Conservation (phyloP, 1,139 yeast species). For the Blastobotrys malaysiensis region DNA sequence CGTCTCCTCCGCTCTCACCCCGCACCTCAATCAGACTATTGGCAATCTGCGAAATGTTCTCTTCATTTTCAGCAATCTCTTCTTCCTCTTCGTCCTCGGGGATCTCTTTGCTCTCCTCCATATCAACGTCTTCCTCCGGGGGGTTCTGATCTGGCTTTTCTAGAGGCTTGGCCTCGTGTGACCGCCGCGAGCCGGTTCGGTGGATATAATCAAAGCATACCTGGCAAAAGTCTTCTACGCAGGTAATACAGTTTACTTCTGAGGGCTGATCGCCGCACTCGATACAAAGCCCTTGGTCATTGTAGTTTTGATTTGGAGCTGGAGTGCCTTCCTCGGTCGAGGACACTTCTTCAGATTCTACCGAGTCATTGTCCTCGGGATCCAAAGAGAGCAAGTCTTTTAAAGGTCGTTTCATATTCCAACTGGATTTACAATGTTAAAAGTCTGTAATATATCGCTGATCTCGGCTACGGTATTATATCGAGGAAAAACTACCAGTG, state of each 20-base stretch:
- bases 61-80: slow-evolving; percentile 4
- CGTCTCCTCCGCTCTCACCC: slow-evolving; percentile 23
- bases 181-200: slow-evolving; percentile 51
- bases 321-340: slow-evolving; percentile 13
- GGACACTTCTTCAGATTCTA: slow-evolving; percentile 16
- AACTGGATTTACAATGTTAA: neutral
- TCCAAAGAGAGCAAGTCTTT: slow-evolving; percentile 28
- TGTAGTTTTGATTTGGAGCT: neutral
- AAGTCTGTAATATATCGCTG: too few species aligned
- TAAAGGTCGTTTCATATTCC: slow-evolving; percentile 24
- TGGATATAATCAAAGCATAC: slow-evolving; percentile 64
- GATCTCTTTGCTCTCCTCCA: slow-evolving; percentile 18
- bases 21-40: slow-evolving; percentile 24
- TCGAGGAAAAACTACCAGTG: neutral
- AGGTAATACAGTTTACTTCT: slow-evolving; percentile 50
- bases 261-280: slow-evolving; percentile 69
- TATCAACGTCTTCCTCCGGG: slow-evolving; percentile 19
- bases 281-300: slow-evolving; percentile 42
- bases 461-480: too few species aligned
- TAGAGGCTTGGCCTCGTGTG: slow-evolving; percentile 26
- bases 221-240: slow-evolving; percentile 60
- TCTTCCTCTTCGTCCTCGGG: slow-evolving; percentile 15
- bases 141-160: slow-evolving; percentile 24
- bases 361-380: slow-evolving; percentile 25
- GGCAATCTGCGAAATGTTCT: slow-evolving; percentile 16